Evolutionary conservation across 495 filamentous ascomycete genomes (phyloP), one percentile per base, ranked within the genome.

Genomic region (Cetradonia linearis): DNA sequence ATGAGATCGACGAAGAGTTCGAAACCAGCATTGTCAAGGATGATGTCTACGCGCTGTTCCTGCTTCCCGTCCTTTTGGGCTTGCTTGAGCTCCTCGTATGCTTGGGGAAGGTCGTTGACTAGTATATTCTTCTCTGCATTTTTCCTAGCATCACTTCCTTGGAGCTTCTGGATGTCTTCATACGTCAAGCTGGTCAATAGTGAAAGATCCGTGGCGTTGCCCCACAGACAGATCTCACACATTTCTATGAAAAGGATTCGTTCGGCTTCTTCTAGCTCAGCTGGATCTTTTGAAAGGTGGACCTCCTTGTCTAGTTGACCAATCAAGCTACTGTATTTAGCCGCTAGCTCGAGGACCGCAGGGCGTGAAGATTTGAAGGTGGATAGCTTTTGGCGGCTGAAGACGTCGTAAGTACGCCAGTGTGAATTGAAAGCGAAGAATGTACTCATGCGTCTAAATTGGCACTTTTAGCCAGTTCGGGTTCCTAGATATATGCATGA

Each of bases 221-320:
- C 94, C 93, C 93, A 97, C 23, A 97, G 80, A 67, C 93, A 96
- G 63, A 96, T 93, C 75, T 96, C 90, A 73, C 84, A 91, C 86
- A 97, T 95, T 70, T 96, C 93, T 3, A 75, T 80, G 71, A 98
- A 98, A 20, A 96, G 71, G 1, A 91, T 68, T 63, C 81, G 79
- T 62, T 94, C 86, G 0, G 86, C 85, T 61, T 87, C 78, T 30
- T 85, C 85, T 56, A 79, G 50, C 63, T 86, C 72, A 57, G 80
- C 71, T 18, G 74, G 33, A n/a, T 71, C 67, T 31, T 74, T 71
- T 20, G 25, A 10, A 31, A 25, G 30, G 0, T 27, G 50, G 55
- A 64, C 66, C 25, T 75, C 66, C 9, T 67, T 66, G 48, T 77
- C 72, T 20, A 86, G 76, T 61, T 87, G 78, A 9, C 69, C 67